A percentile compares a stretch with the other conserved stretches of the same genome.
These are phyloP conservation scores for Rickenella mellea DNA, from an alignment of 768 basidiomycete species.

Conservation along the genomic window DNA sequence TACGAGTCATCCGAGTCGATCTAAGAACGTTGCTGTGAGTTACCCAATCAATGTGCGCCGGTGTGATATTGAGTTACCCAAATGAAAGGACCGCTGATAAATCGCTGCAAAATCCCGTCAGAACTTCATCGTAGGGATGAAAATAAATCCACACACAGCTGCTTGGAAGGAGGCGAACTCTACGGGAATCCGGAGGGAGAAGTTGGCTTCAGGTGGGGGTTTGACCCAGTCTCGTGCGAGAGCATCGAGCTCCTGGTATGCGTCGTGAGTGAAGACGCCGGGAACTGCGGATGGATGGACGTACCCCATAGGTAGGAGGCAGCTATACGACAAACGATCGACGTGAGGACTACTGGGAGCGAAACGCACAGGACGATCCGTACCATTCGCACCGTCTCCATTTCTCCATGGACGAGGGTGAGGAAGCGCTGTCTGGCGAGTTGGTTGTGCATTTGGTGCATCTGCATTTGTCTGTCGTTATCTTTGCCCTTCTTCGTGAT, in stretches of 20 bases:
- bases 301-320: constrained; percentile 55
- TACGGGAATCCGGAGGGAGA: constrained; percentile 74
- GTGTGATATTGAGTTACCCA: constrained; percentile 42
- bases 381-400: constrained; percentile 79
- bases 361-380: constrained; percentile 11
- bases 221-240: constrained; percentile 81
- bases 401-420: constrained; percentile 74
- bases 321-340: constrained; percentile 32
- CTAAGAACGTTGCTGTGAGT: constrained; percentile 25
- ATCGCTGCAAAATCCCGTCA: constrained; percentile 38
- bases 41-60: constrained; percentile 9
- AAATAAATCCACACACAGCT: constrained; percentile 41
- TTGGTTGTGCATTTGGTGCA: constrained; percentile 51
- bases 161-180: constrained; percentile 82
- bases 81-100: constrained; percentile 76
- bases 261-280: constrained; percentile 3
- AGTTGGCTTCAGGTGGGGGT: constrained; percentile 70
- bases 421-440: constrained; percentile 67
- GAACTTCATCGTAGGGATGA: constrained; percentile 5
- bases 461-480: constrained; percentile 52
- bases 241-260: constrained; percentile 62
- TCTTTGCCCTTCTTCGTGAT: constrained; percentile 47
- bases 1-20: constrained; percentile 80
- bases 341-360: too few species aligned
- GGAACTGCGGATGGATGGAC: constrained; percentile 14